Base-by-base conservation (phyloP, 108 stramenopile species). In the Cyclotella atomus region DNA sequence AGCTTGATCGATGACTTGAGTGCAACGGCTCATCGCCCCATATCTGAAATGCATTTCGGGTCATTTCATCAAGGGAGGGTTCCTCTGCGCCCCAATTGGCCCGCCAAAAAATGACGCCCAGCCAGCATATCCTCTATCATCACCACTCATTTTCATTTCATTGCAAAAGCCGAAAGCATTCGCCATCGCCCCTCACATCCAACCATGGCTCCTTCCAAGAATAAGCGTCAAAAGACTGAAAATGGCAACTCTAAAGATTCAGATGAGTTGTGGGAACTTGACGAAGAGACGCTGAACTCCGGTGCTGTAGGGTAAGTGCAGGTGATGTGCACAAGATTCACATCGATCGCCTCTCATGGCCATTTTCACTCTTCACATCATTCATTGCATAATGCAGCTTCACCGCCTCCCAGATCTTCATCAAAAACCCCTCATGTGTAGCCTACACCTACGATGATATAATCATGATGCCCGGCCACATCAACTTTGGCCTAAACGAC, bases 371-470 rank as follows among this genome's bases (percentile, higher is more conserved):
- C 28, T 23, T 43, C n/a, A n/a, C n/a, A 23, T 21, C 20, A n/a
- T 16, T 3, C 36, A 3, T 3, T 3, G 1, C n/a, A 4, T 20
- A 21, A 10, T 16, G n/a, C 36, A 91, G 93, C 3, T 95, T 88
- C 80, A 93, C 88, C 20, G 90, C 90, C 20, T 83, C 86, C 14
- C 85, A 96, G 59, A 65, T 96, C 20, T 93, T 96, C 70, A 81
- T 89, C 59, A 82, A 86, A 28, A 93, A 92, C 68, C 83, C 88
- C 38, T 79, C 87, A 45, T 93, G 91, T 63, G 87, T 96, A 47
- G 98, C 94, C 15, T 98, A 95, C 84, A 98, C 98, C 29, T 99
- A 99, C 76, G 99, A 99, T 72, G 99, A 99, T 68, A 29, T 99
- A 36, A 99, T 99, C 77, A 83, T 99, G 70, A 94, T 99, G 95